Percentiles rank a stretch among this genome's conserved stretches.
Conservation (phyloP, 345 rosid genomes). For the Rubroshorea leprosula region DNA sequence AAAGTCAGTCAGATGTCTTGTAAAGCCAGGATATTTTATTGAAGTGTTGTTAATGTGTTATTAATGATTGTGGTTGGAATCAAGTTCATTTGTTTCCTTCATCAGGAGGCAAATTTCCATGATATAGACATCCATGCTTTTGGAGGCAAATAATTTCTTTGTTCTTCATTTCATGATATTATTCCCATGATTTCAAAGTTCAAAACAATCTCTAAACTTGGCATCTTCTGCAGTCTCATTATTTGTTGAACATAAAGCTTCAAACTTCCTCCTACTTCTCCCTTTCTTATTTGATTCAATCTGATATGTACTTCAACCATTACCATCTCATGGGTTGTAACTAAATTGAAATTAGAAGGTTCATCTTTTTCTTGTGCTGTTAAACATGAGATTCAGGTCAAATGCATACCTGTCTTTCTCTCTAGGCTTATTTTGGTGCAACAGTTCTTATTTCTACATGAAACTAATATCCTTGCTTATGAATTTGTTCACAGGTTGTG, state of each 20-base stretch:
- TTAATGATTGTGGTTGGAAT: not conserved
- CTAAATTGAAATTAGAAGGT: not conserved
- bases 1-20: not conserved
- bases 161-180: not conserved
- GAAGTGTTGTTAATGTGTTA: not conserved
- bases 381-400: not conserved
- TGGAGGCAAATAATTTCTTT: not conserved
- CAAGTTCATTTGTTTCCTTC: no score
- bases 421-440: not conserved
- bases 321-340: not conserved
- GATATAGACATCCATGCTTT: no score
- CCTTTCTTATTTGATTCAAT: not conserved
- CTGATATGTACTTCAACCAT: not conserved
- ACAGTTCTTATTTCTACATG: not conserved
- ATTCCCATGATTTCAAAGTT: not conserved
- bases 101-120: no score
- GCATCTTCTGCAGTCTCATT: not conserved
- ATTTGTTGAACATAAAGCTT: not conserved
- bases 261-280: not conserved
- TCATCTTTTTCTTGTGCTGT: no score
- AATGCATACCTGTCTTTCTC: not conserved
- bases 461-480: not conserved
- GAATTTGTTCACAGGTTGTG: conserved; percentile 46
- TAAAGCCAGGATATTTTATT: not conserved
- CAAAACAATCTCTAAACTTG: not conserved